Conservation (phyloP, 768 basidiomycete genomes). For the Leccinellum rugosiceps region DNA sequence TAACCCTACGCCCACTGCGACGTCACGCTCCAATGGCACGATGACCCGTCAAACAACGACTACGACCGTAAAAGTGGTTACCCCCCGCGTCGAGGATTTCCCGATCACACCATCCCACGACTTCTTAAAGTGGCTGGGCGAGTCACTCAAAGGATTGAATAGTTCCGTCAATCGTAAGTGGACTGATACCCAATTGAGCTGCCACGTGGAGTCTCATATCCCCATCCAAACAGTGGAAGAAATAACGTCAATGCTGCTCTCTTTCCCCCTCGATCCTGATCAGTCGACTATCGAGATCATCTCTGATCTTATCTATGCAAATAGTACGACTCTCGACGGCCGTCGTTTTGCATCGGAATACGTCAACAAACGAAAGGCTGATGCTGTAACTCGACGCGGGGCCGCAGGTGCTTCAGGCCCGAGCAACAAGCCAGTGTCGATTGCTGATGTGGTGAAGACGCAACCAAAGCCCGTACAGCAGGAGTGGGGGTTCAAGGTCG, state of each 20-base stretch:
- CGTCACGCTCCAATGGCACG: slow-evolving; percentile 38
- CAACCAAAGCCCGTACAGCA: slow-evolving; percentile 72
- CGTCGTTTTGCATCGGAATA: slow-evolving; percentile 94
- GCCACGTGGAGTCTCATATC: slow-evolving; percentile 15
- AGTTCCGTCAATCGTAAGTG: slow-evolving; percentile 52
- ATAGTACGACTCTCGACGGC: slow-evolving; percentile 92
- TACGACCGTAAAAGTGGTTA: slow-evolving; percentile 28
- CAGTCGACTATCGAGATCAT: slow-evolving; percentile 85
- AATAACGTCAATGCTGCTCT: slow-evolving; percentile 91
- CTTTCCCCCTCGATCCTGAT: slow-evolving; percentile 90
- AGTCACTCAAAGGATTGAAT: slow-evolving; percentile 74
- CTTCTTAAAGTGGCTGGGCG: slow-evolving; percentile 88
- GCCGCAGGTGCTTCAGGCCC: slow-evolving; percentile 32
- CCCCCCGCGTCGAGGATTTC: slow-evolving; percentile 55
- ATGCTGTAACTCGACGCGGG: slow-evolving; percentile 58
- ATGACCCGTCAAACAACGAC: slow-evolving; percentile 37
- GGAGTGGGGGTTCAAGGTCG: slow-evolving; percentile 91
- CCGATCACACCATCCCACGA: slow-evolving; percentile 76
- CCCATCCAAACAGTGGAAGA: slow-evolving; percentile 74
- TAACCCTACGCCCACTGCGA: slow-evolving; percentile 28
- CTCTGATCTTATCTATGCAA: slow-evolving; percentile 91
- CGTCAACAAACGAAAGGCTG: slow-evolving; percentile 79
- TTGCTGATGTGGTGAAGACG: slow-evolving; percentile 88
- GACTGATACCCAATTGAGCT: not conserved
- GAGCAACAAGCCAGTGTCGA: slow-evolving; percentile 57